Conservation (phyloP, 192 early-diverging fungal species). For the Oehlia diaphana region DNA sequence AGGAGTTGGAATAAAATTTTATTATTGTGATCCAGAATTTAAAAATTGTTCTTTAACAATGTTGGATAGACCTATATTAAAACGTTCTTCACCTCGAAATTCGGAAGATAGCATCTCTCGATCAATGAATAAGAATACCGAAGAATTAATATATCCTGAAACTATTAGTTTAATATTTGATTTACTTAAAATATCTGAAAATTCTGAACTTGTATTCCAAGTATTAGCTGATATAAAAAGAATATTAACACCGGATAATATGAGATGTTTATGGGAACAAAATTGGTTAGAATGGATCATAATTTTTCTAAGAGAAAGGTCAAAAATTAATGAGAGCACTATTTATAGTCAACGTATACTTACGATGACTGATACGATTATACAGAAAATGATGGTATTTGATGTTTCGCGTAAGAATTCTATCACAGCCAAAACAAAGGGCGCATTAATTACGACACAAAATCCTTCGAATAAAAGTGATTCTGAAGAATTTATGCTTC, state of each 20-base stretch:
- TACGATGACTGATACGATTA: slow-evolving; percentile 39
- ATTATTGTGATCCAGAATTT: slow-evolving; percentile 39
- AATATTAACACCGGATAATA: slow-evolving; percentile 41
- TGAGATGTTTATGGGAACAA: slow-evolving; percentile 43
- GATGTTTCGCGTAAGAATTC: slow-evolving; percentile 41
- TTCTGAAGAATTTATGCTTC: slow-evolving; percentile 36
- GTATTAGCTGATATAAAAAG: slow-evolving; percentile 42
- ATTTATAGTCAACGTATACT: slow-evolving; percentile 38
- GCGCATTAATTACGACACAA: slow-evolving; percentile 28
- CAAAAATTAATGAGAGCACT: slow-evolving; percentile 34
- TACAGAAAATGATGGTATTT: slow-evolving; percentile 49
- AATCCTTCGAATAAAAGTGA: slow-evolving; percentile 21
- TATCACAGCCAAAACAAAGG: slow-evolving; percentile 34
- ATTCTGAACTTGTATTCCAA: slow-evolving; percentile 42
- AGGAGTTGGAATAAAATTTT: slow-evolving; percentile 40
- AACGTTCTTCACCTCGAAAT: not conserved
- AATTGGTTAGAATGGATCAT: slow-evolving; percentile 43
- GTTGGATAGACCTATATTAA: slow-evolving; percentile 27
- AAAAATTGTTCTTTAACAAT: slow-evolving; percentile 32
- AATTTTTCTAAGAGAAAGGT: slow-evolving; percentile 34
- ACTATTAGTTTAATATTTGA: slow-evolving; percentile 40
- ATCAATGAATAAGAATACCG: slow-evolving; percentile 36
- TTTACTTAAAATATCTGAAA: slow-evolving; percentile 32
- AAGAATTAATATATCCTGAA: slow-evolving; percentile 42
- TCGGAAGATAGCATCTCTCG: slow-evolving; percentile 13